Evolutionary conservation across 73 alveolate genomes (phyloP), one percentile per base, ranked within the genome.

Genomic region (Paramecium tetraurelia): DNA sequence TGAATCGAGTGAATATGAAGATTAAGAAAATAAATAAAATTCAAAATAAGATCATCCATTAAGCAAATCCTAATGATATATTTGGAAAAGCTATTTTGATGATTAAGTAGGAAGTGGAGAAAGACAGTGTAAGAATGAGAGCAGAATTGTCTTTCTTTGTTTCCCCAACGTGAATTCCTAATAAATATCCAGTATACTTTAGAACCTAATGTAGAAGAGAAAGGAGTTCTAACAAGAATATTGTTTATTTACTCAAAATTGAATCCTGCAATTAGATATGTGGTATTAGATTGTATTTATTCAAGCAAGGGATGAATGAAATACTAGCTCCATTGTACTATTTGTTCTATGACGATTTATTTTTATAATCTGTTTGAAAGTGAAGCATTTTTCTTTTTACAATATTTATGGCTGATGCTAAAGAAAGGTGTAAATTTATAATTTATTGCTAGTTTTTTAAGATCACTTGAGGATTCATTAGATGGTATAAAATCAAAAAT

Each of bases 271-370:
- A 96, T 97, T 21, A 89, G 92, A 59, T 98, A 98, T 89, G 99
- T 98, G 14, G 86, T 71, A 71, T 8, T 33, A 12, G 11, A 14
- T 71, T 27, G 12, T 8, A 71, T 33, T 29, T 33, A 33, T 71
- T 35, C 6, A 27, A 71, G 86, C 95, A 98, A 92, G 99, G 99
- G 38, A 98, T 98, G 99, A 98, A 98, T 93, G 99, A 98, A 72
- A 85, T 98, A 21, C 85, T 98, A 33, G 99, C 99, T 21, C 96
- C 97, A 16, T 86, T 98, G 53, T 98, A 95, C 92, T 97, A 92
- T 93, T 95, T 98, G 69, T 97, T 97, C 92, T 92, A 95, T 94
- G 77, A 93, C 35, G 85, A 94, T 57, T 94, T 95, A 1, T 85
- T 85, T 29, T 70, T 83, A 83, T 95, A 94, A 12, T 89, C 92